These are phyloP conservation scores for Fusarium veterinarium DNA, from an alignment of 2,329 filamentous ascomycete genomes.

Conservation along the genomic window DNA sequence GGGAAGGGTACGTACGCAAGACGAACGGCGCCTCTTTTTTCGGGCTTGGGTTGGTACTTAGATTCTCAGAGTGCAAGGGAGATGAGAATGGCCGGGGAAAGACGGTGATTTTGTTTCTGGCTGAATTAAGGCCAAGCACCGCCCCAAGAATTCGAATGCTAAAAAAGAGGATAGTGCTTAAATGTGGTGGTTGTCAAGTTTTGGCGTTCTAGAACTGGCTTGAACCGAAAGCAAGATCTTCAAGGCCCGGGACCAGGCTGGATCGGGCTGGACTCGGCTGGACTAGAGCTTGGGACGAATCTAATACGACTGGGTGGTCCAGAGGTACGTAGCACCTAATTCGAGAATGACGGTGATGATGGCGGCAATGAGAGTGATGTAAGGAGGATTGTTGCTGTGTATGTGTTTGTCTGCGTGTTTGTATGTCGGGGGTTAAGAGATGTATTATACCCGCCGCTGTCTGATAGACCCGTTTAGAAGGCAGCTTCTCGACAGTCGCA, in stretches of 20 bases:
- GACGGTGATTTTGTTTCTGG: slow-evolving; percentile 20
- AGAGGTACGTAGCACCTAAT: neutral
- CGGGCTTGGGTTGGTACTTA: neutral
- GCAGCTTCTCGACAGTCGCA: slow-evolving; percentile 1
- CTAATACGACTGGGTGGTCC: slow-evolving; percentile 6
- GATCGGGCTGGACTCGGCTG: slow-evolving; percentile 36
- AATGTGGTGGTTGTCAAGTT: slow-evolving; percentile 27
- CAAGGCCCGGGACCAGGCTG: slow-evolving; percentile 33
- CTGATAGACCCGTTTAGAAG: neutral
- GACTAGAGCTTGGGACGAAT: slow-evolving; percentile 26
- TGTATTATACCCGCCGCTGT: slow-evolving; percentile 13
- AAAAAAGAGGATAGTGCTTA: slow-evolving; percentile 31
- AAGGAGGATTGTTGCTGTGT: neutral
- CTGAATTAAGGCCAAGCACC: slow-evolving; percentile 10
- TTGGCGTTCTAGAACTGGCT: slow-evolving; percentile 40
- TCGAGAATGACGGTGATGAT: neutral
- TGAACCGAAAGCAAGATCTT: slow-evolving; percentile 32
- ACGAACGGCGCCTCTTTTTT: slow-evolving; percentile 13
- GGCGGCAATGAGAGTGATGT: neutral
- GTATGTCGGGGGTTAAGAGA: neutral
- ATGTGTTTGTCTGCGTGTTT: slow-evolving; percentile 9
- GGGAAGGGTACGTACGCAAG: neutral
- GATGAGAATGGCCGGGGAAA: slow-evolving; percentile 5
- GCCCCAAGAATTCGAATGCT: slow-evolving; percentile 19
- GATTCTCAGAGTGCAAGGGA: neutral